Evolutionary conservation across 2,329 filamentous ascomycete species (phyloP), one percentile per base, ranked within the genome.

Genomic region (Achaetomium macrosporum): DNA sequence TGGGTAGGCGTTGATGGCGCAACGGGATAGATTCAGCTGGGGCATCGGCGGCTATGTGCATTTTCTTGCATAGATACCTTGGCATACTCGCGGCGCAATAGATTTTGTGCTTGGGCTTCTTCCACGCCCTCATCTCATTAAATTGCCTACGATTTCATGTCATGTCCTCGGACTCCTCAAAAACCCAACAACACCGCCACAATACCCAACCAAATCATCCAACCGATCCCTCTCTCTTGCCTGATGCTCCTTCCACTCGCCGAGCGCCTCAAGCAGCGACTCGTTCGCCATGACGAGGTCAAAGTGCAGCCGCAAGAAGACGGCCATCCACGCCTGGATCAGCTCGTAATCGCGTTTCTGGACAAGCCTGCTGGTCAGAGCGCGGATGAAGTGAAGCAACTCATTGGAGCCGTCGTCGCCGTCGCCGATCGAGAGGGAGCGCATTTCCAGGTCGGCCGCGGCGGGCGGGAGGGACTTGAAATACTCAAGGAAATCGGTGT

Each of bases 281-380:
- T 73, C 71, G 67, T 64, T 79, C 65, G 71, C 76, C 71, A 73
- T 73, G 40, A 80, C 69, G 36, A 76, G 58, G 59, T 82, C 79
- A 57, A 79, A 80, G 69, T 97, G 92, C 39, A 96, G 73, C 44
- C 85, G 81, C 54, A 99, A 68, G 64, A 97, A 95, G 1, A 97
- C 92, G 2, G 87, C 85, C 90, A 99, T 97, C 92, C 93, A 99
- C 0, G 90, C 90, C 69, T 97, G 91, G 15, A 90, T 87, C 37
- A 99, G 77, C 71, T 99, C 93, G 69, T 95, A 99, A 68, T 97
- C 93, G 44, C 81, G 81, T 58, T 85, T 83, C 47, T 81, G 75
- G 41, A 74, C 71, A 48, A 97, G 73, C 12, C 87, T 78, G 50
- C 74, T 76, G 0, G 88, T 95, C 51, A 99, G 71, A 1, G 90